A percentile compares a stretch with the other conserved stretches of the same genome.
Conservation (phyloP, 495 filamentous ascomycete genomes). For the Podospora pseudoanserina region DNA sequence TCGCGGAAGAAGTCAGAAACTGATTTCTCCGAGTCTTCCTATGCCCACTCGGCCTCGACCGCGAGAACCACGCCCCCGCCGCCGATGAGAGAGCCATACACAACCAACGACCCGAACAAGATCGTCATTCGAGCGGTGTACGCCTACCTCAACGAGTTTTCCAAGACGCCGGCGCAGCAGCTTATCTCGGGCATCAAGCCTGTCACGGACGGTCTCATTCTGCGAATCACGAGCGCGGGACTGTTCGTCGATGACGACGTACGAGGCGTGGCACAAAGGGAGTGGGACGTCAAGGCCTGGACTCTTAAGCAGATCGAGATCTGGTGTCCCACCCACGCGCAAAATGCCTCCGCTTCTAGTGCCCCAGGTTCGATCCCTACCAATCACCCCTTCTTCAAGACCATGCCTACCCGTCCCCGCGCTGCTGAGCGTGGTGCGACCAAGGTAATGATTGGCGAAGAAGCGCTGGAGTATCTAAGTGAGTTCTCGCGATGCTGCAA, state of each 20-base stretch:
- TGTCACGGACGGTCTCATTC: conserved; percentile 81
- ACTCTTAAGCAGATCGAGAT: conserved; percentile 89
- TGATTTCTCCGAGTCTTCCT: conserved; percentile 79
- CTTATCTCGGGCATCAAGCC: conserved; percentile 69
- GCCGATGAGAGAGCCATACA: conserved; percentile 67
- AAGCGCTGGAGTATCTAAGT: conserved; percentile 58
- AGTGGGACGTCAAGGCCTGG: conserved; percentile 99
- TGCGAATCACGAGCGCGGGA: conserved; percentile 82
- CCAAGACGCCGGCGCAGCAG: conserved; percentile 74
- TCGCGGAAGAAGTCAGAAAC: conserved; percentile 53
- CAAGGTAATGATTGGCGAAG: conserved; percentile 51
- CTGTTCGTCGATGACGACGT: conserved; percentile 96
- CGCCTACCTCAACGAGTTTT: conserved; percentile 78
- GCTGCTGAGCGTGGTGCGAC: conserved; percentile 46
- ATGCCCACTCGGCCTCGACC: conserved; percentile 75
- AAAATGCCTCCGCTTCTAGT: conserved; percentile 36
- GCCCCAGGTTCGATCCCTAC: conserved; percentile 32
- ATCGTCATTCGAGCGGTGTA: conserved; percentile 92
- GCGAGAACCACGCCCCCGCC: conserved; percentile 83
- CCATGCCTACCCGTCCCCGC: conserved; percentile 36
- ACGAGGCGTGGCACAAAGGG: conserved; percentile 77
- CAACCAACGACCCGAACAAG: conserved; percentile 87
- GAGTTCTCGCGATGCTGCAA: conserved; percentile 60
- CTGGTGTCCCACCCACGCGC: conserved; percentile 63
- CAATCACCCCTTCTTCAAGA: conserved; percentile 40